These are phyloP conservation scores for Trichoderma koningiopsis DNA, from an alignment of 2,329 filamentous ascomycete species.

Conservation along the genomic window DNA sequence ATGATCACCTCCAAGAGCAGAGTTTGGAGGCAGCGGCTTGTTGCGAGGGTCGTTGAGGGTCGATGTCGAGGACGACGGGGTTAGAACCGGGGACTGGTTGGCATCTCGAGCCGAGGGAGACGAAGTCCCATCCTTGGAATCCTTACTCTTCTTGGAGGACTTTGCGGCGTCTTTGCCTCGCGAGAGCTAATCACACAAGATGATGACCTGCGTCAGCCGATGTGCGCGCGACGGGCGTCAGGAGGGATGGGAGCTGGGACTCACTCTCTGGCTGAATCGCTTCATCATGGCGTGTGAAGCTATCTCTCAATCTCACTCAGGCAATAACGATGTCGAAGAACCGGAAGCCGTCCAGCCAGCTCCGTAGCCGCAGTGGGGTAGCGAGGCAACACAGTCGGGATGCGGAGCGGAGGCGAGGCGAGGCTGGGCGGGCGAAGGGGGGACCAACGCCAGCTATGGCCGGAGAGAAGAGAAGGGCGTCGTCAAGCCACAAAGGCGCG, in stretches of 20 bases:
- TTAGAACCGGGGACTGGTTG: slow-evolving; percentile 65
- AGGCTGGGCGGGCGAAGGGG: slow-evolving; percentile 30
- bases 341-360: slow-evolving; percentile 26
- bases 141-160: slow-evolving; percentile 75
- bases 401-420: slow-evolving; percentile 31
- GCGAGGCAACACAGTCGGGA: slow-evolving; percentile 37
- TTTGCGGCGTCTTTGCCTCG: slow-evolving; percentile 86
- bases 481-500: slow-evolving; percentile 24
- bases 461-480: neutral
- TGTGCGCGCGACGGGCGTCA: slow-evolving; percentile 25
- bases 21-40: slow-evolving; percentile 71
- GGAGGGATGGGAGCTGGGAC: slow-evolving; percentile 21
- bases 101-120: slow-evolving; percentile 69
- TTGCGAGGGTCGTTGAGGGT: slow-evolving; percentile 83
- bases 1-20: slow-evolving; percentile 49
- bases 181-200: slow-evolving; percentile 67
- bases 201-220: slow-evolving; percentile 15
- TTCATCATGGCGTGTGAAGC: slow-evolving; percentile 71
- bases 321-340: slow-evolving; percentile 22
- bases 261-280: slow-evolving; percentile 87
- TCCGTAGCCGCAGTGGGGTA: slow-evolving; percentile 32
- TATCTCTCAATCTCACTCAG: neutral
- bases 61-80: slow-evolving; percentile 86
- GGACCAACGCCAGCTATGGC: slow-evolving; percentile 26
- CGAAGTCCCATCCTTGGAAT: slow-evolving; percentile 73